These are phyloP conservation scores for Lasiosphaeria miniovina DNA, from an alignment of 495 filamentous ascomycete genomes.

Conservation along the genomic window DNA sequence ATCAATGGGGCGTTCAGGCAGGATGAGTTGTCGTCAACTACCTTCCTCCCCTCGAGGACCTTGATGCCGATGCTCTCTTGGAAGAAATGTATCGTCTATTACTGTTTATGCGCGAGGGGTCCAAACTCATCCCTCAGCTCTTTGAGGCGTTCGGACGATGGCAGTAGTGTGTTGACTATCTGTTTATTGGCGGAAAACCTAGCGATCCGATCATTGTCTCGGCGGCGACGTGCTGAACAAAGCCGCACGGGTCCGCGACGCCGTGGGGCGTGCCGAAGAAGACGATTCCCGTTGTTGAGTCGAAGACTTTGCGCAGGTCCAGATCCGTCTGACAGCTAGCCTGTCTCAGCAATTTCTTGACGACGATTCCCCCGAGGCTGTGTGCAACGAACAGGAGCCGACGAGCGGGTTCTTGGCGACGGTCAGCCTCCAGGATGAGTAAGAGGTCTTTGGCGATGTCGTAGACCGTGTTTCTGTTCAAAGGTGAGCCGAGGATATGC, in stretches of 20 bases:
- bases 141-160: constrained; percentile 28
- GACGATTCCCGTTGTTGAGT: constrained; percentile 36
- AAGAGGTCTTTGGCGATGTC: constrained; percentile 39
- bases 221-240: constrained; percentile 14
- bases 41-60: constrained; percentile 28
- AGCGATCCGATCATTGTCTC: constrained; percentile 18
- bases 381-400: constrained; percentile 49
- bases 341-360: constrained; percentile 42
- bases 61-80: constrained; percentile 29
- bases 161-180: constrained; percentile 28
- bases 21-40: constrained; percentile 38
- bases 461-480: constrained; percentile 31
- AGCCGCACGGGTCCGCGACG: constrained; percentile 29
- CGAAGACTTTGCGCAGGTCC: constrained; percentile 26
- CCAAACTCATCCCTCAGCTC: constrained; percentile 34
- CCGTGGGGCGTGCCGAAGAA: constrained; percentile 46
- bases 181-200: constrained; percentile 27
- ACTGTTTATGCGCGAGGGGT: constrained; percentile 19
- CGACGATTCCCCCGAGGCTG: constrained; percentile 53
- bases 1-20: constrained; percentile 20
- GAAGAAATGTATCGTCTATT: constrained; percentile 37
- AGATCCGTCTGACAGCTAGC: constrained; percentile 16
- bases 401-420: constrained; percentile 25
- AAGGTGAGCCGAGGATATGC: constrained; percentile 22
- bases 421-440: constrained; percentile 29